Percentiles rank a stretch among this genome's conserved stretches.
Evolutionary conservation across 805 yeast species (phyloP).

Genomic region (Zygosaccharomyces bailii): DNA sequence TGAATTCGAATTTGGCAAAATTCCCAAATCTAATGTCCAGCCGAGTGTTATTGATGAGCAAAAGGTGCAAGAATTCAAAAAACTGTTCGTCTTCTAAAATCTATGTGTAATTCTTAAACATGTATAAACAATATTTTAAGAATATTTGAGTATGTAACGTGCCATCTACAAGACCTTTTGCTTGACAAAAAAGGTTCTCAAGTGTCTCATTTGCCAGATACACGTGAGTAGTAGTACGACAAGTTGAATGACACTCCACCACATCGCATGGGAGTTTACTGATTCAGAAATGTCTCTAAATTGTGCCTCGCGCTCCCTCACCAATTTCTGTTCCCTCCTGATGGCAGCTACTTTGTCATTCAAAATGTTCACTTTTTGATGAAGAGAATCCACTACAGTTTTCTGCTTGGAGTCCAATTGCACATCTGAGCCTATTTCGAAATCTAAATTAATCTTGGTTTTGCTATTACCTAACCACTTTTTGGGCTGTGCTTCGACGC

Average conservation of each 20-base stretch:
- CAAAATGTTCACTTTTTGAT: constrained; percentile 54
- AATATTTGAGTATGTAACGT: background rate
- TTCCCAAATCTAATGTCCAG: constrained; percentile 19
- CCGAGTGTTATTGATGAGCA: constrained; percentile 17
- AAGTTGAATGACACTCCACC: constrained; percentile 70
- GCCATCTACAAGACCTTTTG: constrained; percentile 49
- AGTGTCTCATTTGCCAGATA: constrained; percentile 68
- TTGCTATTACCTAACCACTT: constrained; percentile 64
- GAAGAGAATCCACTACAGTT: constrained; percentile 51
- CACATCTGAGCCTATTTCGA: constrained; percentile 62
- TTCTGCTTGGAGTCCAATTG: constrained; percentile 67
- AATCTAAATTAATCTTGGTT: constrained; percentile 58
- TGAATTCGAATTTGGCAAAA: constrained; percentile 22
- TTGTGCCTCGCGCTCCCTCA: constrained; percentile 69
- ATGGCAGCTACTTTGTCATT: constrained; percentile 57
- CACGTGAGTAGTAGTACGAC: constrained; percentile 64
- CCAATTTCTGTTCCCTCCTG: constrained; percentile 60
- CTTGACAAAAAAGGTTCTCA: constrained; percentile 73
- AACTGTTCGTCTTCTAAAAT: constrained; percentile 23
- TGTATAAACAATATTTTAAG: background rate
- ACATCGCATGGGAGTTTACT: constrained; percentile 65
- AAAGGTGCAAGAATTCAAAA: constrained; percentile 23
- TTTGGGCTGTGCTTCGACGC: constrained; percentile 49
- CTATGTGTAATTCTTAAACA: background rate
- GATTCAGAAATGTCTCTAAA: constrained; percentile 71